These are phyloP conservation scores for Claviceps maximensis DNA, from an alignment of 2,329 filamentous ascomycete species.

Conservation along the genomic window DNA sequence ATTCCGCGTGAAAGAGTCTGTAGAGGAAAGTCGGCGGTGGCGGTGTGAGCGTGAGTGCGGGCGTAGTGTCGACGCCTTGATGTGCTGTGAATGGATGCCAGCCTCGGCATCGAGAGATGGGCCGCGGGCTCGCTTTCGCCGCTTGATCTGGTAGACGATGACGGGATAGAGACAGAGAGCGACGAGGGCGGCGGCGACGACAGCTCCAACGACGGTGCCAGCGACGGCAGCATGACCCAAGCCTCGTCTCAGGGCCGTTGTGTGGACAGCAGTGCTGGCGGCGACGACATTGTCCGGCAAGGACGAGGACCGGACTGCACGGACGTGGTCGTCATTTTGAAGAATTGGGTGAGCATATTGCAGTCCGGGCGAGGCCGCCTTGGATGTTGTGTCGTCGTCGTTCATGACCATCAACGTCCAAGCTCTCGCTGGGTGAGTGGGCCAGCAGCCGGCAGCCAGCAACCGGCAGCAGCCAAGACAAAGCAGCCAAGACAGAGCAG, in stretches of 20 bases:
- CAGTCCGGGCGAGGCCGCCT: neutral
- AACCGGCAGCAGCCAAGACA: too few species aligned
- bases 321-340: neutral
- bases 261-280: constrained; percentile 4
- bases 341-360: neutral
- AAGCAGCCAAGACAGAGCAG: too few species aligned
- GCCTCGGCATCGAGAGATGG: constrained; percentile 19
- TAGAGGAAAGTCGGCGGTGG: constrained; percentile 22
- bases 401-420: neutral
- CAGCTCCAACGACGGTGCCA: constrained; percentile 23
- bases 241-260: constrained; percentile 14
- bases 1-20: constrained; percentile 22
- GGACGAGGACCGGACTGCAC: neutral
- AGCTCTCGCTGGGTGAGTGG: neutral
- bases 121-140: constrained; percentile 12
- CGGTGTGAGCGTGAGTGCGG: constrained; percentile 11
- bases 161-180: constrained; percentile 27
- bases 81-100: constrained; percentile 11
- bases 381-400: neutral
- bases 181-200: constrained; percentile 20
- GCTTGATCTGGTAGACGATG: constrained; percentile 20
- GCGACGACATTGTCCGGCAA: neutral
- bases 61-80: constrained; percentile 6
- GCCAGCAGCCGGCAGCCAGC: too few species aligned
- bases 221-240: constrained; percentile 23